Percentiles rank a stretch among this genome's conserved stretches.
These are phyloP conservation scores for Populus alba DNA, from an alignment of 345 rosid genomes.

Conservation along the genomic window DNA sequence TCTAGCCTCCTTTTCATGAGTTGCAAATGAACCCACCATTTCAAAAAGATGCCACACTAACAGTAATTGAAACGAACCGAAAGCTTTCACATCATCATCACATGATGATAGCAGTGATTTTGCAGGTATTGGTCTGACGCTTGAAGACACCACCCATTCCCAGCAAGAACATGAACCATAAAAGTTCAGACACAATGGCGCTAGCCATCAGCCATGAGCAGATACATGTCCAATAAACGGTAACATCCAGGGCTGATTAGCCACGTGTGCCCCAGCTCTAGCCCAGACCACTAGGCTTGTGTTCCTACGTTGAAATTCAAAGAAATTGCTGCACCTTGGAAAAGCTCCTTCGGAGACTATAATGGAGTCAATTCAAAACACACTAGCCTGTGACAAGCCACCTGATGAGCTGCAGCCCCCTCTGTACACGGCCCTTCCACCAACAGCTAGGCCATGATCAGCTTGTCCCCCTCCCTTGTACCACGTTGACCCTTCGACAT, in stretches of 20 bases:
- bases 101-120: neutral
- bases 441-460: neutral
- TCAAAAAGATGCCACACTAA: neutral
- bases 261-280: neutral
- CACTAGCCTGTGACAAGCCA: conserved; percentile 18
- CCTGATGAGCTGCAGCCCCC: conserved; percentile 5
- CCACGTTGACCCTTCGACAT: conserved; percentile 5
- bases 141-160: neutral
- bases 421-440: conserved; percentile 13
- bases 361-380: conserved; percentile 30
- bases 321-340: neutral
- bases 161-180: neutral
- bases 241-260: neutral
- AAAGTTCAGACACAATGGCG: no score
- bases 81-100: neutral
- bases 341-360: neutral
- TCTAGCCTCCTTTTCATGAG: neutral
- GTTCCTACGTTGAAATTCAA: neutral
- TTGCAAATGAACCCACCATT: neutral
- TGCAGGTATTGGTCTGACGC: neutral
- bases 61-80: neutral
- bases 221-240: neutral
- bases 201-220: neutral
- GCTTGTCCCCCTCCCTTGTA: neutral
- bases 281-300: neutral